Base-by-base conservation (phyloP, 192 early-diverging fungal species). In the Globomyces pollinis-pini region DNA sequence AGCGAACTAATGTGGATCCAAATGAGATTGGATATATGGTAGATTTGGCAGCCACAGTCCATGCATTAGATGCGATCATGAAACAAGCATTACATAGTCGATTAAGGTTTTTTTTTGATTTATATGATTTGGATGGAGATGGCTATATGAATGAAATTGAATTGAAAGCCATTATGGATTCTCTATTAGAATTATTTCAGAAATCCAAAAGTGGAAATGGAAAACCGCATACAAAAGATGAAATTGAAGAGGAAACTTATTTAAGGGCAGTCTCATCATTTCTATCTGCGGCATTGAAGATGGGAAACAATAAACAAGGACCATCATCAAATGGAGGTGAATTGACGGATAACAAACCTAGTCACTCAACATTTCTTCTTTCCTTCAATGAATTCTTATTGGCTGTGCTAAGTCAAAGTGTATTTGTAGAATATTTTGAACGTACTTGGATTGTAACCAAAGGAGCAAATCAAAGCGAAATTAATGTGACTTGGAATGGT, bases 401-500 rank as follows among this genome's bases (percentile, higher is more conserved):
- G 13, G 79, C 80, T n/a, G 69, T 83, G 30, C 51, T 83, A 11
- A 67, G 63, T 30, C 80, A 83, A 56, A 71, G 58, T 41, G 71
- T 71, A 1, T 81, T 83, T 68, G 80, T 83, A 7, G 64, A 78
- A 50, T 83, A 70, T 44, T 83, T 83, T 68, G 80, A 83, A 55
- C 32, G 73, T 20, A 73, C 57, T 6, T 79, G 77, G 77, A 73
- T 15, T 41, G 29, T 55, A 5, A 4, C 2, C 30, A 18, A 55
- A 55, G 15, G 38, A 39, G 38, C 15, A 39, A 39, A 39, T 15
- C n/a, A n/a, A n/a, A n/a, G n/a, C n/a, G n/a, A n/a, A n/a, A n/a
- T n/a, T n/a, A n/a, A n/a, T n/a, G n/a, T n/a, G n/a, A n/a, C n/a
- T n/a, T n/a, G n/a, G n/a, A n/a, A n/a, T n/a, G n/a, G n/a, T n/a